These are phyloP conservation scores for Aspergillus viridinutans DNA, from an alignment of 2,329 filamentous ascomycete genomes.

Conservation along the genomic window DNA sequence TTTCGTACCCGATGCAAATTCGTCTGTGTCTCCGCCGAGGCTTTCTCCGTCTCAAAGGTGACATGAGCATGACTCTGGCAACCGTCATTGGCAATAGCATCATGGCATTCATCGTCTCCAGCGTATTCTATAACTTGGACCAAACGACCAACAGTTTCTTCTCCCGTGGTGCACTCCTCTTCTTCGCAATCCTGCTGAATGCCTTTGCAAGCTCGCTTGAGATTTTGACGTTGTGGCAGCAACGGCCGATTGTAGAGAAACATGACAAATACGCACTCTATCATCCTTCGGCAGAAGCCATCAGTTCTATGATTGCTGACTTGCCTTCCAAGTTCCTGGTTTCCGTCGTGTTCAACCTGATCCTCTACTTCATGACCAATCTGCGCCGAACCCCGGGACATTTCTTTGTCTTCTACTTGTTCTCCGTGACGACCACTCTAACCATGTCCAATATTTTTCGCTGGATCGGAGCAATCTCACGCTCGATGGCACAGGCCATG, in stretches of 20 bases:
- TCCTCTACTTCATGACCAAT: slow-evolving; percentile 83
- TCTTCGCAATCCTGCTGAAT: slow-evolving; percentile 82
- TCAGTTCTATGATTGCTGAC: slow-evolving; percentile 80
- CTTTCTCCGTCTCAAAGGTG: slow-evolving; percentile 67
- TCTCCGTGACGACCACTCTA: slow-evolving; percentile 68
- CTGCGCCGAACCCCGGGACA: slow-evolving; percentile 66
- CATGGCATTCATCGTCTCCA: slow-evolving; percentile 71
- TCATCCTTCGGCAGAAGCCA: slow-evolving; percentile 83
- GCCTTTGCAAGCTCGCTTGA: slow-evolving; percentile 74
- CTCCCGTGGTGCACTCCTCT: slow-evolving; percentile 70
- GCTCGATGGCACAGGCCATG: slow-evolving; percentile 58
- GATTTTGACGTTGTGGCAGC: slow-evolving; percentile 78
- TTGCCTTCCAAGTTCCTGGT: slow-evolving; percentile 75
- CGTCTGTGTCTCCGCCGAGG: slow-evolving; percentile 74
- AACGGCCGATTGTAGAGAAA: slow-evolving; percentile 89
- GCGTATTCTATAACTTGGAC: slow-evolving; percentile 74
- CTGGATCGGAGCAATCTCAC: slow-evolving; percentile 69
- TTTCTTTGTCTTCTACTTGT: slow-evolving; percentile 82
- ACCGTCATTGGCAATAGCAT: slow-evolving; percentile 62
- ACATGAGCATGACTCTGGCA: slow-evolving; percentile 67
- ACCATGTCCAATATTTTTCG: slow-evolving; percentile 85
- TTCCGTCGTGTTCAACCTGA: slow-evolving; percentile 69
- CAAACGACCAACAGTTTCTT: slow-evolving; percentile 66
- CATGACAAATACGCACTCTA: slow-evolving; percentile 82
- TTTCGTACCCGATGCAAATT: slow-evolving; percentile 73